Base-by-base conservation (phyloP, 1,139 yeast genomes). In the Sugiyamaella grinbergsii region DNA sequence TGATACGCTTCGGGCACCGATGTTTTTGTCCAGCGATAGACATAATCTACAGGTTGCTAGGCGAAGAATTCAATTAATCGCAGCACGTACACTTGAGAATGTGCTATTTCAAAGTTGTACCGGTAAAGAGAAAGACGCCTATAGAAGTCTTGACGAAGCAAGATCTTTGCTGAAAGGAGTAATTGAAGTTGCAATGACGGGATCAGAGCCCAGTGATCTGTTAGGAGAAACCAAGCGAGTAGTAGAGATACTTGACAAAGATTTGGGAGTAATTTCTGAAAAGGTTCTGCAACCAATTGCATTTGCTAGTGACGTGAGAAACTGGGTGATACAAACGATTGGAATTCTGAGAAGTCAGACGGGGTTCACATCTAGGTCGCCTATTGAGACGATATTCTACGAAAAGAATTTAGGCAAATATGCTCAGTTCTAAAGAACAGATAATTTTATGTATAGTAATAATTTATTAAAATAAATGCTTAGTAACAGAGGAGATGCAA, bases 241-340 rank as follows among this genome's bases (percentile, higher is more conserved):
- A 20, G 57, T 53, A 4, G 54, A 52, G 37, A 49, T 54, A 3
- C 45, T 60, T 13, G 63, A 56, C 38, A 42, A 47, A 22, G 57
- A 54, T 31, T 42, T 58, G 28, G 53, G 49, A 4, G 45, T 47
- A 1, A 46, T 55, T 4, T 41, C 51, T 15, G 60, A 55, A 13
- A 49, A 51, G 31, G 45, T 55, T 19, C 24, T 37, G 8, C 55
- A 52, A 42, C 54, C 54, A 10, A 48, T 49, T 20, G 59, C 56
- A 19, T 59, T 59, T 47, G 59, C 57, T 28, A 57, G 53, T 34
- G 65, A 63, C 37, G 55, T 54, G 6, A 51, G 61, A 4, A 62
- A 61, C 40, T 54, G 62, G 49, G 53, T 63, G 28, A 52, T 61
- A 42, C 66, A 64, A 48, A 54, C 56, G 10, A 57, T 63, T 33